Evolutionary conservation across 768 basidiomycete species (phyloP).

Genomic region (Leccinum longicurvipes): DNA sequence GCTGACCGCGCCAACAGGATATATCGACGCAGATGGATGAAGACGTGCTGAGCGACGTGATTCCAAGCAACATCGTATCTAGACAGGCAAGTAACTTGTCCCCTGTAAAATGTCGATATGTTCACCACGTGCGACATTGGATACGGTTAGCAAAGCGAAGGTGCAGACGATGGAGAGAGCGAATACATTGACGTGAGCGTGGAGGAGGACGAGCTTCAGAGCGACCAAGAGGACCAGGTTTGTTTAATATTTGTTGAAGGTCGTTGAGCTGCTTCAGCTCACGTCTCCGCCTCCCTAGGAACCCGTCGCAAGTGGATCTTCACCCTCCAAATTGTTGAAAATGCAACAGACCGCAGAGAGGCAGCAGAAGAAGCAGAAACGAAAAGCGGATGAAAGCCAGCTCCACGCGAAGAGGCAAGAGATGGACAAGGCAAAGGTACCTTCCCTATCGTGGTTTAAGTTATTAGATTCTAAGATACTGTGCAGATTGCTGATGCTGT

Average conservation of each 20-base stretch:
- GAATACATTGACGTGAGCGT: slow-evolving; percentile 59
- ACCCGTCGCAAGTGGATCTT: slow-evolving; percentile 22
- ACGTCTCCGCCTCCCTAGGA: slow-evolving; percentile 8
- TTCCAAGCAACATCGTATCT: slow-evolving; percentile 89
- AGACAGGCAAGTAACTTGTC: slow-evolving; percentile 56
- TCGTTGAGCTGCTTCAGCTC: slow-evolving; percentile 2
- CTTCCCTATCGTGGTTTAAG: slow-evolving; percentile 1
- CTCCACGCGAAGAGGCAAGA: slow-evolving; percentile 69
- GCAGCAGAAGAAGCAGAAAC: slow-evolving; percentile 46
- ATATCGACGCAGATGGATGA: slow-evolving; percentile 45
- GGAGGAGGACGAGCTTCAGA: slow-evolving; percentile 62
- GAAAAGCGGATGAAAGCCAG: slow-evolving; percentile 69
- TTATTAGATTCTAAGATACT: slow-evolving; percentile 9
- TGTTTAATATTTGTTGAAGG: not conserved
- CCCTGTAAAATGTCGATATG: slow-evolving; percentile 2
- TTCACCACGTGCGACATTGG: slow-evolving; percentile 16
- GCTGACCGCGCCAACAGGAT: slow-evolving; percentile 16
- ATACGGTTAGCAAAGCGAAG: slow-evolving; percentile 55
- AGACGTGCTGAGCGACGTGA: slow-evolving; percentile 86
- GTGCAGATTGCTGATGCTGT: slow-evolving; percentile 84
- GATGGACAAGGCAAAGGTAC: slow-evolving; percentile 86
- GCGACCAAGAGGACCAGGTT: slow-evolving; percentile 45
- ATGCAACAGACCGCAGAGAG: slow-evolving; percentile 38
- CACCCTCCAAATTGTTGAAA: slow-evolving; percentile 33
- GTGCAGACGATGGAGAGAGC: slow-evolving; percentile 65